phyloP scores from a whole-genome alignment of 78 protist genomes.

The Isochrysis galbana region DNA sequence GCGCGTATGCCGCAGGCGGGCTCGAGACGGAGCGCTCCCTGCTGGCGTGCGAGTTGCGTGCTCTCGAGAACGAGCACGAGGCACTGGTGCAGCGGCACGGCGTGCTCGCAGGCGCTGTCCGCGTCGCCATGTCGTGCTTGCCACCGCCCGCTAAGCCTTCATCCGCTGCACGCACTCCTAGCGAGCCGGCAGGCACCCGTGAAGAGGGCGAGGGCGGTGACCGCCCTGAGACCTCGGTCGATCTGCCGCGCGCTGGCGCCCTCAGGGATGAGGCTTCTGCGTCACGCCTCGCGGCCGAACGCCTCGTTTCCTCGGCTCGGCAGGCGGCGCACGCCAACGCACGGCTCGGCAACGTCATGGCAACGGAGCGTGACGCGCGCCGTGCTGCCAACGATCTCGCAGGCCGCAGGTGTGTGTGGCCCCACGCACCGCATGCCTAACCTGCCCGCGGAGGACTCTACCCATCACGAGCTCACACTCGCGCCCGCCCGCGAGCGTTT shows the following conservation, averaged over 20 bases:
- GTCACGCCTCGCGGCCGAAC: background rate
- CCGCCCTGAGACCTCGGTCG: too few species aligned
- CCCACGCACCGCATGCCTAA: too few species aligned
- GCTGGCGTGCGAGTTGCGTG: background rate
- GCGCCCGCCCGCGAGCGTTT: too few species aligned
- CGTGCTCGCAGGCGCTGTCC: background rate
- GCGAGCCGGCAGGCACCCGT: too few species aligned
- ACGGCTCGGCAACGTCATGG: background rate
- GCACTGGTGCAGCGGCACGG: background rate
- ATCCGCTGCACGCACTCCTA: too few species aligned
- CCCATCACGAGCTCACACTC: too few species aligned
- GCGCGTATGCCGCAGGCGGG: too few species aligned
- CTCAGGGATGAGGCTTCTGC: too few species aligned
- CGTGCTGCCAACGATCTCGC: background rate
- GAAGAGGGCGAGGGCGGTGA: too few species aligned
- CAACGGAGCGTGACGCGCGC: background rate
- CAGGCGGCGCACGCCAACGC: constrained; percentile 23
- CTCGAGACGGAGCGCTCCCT: background rate
- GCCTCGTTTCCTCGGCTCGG: background rate
- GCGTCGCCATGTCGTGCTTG: background rate
- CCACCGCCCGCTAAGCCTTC: background rate
- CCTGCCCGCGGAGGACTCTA: too few species aligned
- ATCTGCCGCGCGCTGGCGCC: too few species aligned
- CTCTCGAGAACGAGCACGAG: background rate
- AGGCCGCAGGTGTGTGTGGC: too few species aligned